Percentiles rank a stretch among this genome's conserved stretches.
Evolutionary conservation across 2,329 filamentous ascomycete genomes (phyloP).

Genomic region (Colletotrichum karsti): DNA sequence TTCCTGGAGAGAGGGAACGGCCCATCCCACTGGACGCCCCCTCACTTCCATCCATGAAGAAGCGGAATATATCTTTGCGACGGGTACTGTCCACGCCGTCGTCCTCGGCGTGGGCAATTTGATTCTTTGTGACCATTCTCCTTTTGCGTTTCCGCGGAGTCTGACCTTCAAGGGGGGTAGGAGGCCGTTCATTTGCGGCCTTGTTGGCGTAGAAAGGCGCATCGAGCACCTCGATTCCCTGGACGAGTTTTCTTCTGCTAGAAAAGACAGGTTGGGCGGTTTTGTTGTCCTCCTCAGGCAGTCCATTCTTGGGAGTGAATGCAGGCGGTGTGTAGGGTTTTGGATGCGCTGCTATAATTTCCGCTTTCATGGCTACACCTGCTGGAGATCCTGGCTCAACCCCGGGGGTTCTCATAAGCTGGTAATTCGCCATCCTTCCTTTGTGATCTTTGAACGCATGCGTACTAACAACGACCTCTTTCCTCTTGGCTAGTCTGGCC

Average conservation of each 20-base stretch:
- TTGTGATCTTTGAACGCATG: conserved; percentile 51
- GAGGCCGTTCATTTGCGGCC: conserved; percentile 24
- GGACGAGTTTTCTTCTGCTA: conserved; percentile 39
- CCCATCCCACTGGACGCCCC: neutral
- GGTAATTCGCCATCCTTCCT: conserved; percentile 53
- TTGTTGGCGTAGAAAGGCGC: conserved; percentile 57
- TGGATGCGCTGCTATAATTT: conserved; percentile 53
- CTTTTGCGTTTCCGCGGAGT: conserved; percentile 20
- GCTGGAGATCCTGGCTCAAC: conserved; percentile 52
- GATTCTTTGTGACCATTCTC: conserved; percentile 21
- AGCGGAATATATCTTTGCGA: conserved; percentile 21
- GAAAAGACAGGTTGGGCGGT: conserved; percentile 29
- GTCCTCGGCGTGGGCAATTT: conserved; percentile 18
- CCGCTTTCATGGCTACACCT: conserved; percentile 52
- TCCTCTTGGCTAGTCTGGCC: conserved; percentile 46
- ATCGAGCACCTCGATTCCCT: conserved; percentile 56
- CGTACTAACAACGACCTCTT: conserved; percentile 47
- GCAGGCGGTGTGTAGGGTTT: conserved; percentile 49
- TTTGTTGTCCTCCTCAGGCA: conserved; percentile 33
- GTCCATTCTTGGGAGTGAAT: conserved; percentile 37
- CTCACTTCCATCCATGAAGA: conserved; percentile 14
- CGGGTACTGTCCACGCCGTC: conserved; percentile 12
- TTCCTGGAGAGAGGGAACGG: neutral
- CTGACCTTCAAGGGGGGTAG: conserved; percentile 2
- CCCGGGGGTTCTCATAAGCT: conserved; percentile 51